These are phyloP conservation scores for Plasmodium ovale DNA, from an alignment of 169 alveolate genomes.

Conservation along the genomic window DNA sequence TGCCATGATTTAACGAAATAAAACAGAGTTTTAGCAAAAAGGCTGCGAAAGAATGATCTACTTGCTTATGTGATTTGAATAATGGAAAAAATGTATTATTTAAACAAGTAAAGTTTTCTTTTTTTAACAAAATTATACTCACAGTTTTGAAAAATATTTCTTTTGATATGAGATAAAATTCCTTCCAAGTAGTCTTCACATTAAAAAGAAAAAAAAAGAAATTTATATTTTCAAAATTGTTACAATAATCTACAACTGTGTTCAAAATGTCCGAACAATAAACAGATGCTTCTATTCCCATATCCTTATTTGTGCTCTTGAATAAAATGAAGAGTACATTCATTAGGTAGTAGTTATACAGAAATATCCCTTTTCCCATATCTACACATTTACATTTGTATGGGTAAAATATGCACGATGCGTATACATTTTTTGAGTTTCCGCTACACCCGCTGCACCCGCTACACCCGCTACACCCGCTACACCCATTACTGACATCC, in stretches of 20 bases:
- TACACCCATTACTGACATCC: background rate
- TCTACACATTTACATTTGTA: slow-evolving; percentile 14
- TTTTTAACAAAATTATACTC: slow-evolving; percentile 33
- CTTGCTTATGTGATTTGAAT: slow-evolving; percentile 69
- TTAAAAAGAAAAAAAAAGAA: slow-evolving; percentile 70
- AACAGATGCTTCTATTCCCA: slow-evolving; percentile 67
- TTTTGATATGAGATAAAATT: slow-evolving; percentile 63
- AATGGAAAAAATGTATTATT: slow-evolving; percentile 41
- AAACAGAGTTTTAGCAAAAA: slow-evolving; percentile 50
- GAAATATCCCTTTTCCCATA: slow-evolving; percentile 8
- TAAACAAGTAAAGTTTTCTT: slow-evolving; percentile 28
- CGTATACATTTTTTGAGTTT: slow-evolving; percentile 18
- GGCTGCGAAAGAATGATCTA: slow-evolving; percentile 67
- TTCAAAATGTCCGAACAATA: slow-evolving; percentile 67
- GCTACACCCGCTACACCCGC: too few species aligned
- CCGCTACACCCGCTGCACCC: background rate
- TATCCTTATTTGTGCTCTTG: slow-evolving; percentile 72
- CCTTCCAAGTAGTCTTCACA: slow-evolving; percentile 75
- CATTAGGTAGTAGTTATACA: slow-evolving; percentile 63
- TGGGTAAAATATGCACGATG: slow-evolving; percentile 32
- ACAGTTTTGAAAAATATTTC: slow-evolving; percentile 72
- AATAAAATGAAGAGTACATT: slow-evolving; percentile 53
- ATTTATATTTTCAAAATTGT: slow-evolving; percentile 58
- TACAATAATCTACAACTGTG: slow-evolving; percentile 44
- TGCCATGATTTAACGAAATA: slow-evolving; percentile 43